These are phyloP conservation scores for Vicia sativa DNA, from an alignment of 306 rosid genomes.

Conservation along the genomic window DNA sequence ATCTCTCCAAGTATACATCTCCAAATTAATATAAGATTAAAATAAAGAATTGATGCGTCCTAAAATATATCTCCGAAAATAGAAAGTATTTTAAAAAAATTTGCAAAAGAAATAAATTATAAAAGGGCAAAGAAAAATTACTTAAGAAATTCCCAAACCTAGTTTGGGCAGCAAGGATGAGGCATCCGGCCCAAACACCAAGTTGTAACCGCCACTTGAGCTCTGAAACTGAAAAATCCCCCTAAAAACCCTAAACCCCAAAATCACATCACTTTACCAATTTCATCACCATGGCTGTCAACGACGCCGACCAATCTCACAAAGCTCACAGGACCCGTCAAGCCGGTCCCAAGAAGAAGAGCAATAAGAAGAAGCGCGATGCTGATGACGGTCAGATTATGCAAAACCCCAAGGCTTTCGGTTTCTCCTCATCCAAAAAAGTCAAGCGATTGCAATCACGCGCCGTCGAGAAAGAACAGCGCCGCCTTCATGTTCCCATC, in stretches of 20 bases:
- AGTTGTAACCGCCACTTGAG: too few species aligned
- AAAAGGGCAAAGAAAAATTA: too few species aligned
- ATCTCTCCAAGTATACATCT: too few species aligned
- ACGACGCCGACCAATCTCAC: conserved; percentile 68
- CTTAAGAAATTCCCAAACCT: too few species aligned
- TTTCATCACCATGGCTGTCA: conserved; percentile 53
- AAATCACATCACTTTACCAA: not conserved
- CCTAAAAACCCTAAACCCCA: not conserved
- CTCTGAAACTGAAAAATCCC: too few species aligned
- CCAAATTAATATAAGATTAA: too few species aligned
- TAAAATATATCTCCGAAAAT: too few species aligned
- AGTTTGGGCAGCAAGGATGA: too few species aligned
- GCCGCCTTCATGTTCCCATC: conserved; percentile 79
- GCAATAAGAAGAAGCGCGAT: conserved; percentile 31
- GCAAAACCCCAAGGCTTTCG: conserved; percentile 82
- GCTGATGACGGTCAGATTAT: conserved; percentile 44
- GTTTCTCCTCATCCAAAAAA: conserved; percentile 71
- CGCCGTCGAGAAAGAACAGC: conserved; percentile 93
- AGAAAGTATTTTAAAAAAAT: too few species aligned
- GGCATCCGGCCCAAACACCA: too few species aligned
- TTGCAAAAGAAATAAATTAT: too few species aligned
- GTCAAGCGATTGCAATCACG: conserved; percentile 88
- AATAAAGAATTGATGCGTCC: too few species aligned
- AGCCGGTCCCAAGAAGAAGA: conserved; percentile 75
- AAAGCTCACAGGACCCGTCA: conserved; percentile 74